Evolutionary conservation across 2,329 filamentous ascomycete species (phyloP).

Genomic region (Stemphylium vesicarium): DNA sequence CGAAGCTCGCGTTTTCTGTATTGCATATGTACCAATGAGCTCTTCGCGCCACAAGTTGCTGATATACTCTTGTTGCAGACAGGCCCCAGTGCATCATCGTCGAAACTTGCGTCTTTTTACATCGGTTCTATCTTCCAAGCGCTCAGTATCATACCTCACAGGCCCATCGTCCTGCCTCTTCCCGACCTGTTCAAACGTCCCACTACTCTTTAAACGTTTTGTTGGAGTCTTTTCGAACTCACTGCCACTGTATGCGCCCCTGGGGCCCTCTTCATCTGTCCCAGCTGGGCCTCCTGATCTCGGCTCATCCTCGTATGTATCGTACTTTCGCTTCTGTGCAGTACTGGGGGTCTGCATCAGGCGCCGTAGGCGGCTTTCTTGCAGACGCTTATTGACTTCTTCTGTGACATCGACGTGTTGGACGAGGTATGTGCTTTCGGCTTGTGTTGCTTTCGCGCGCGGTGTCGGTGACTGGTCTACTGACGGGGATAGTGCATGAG

Average conservation of each 20-base stretch:
- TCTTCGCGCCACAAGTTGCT: background rate
- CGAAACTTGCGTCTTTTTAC: slow-evolving; percentile 28
- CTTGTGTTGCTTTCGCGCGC: slow-evolving; percentile 18
- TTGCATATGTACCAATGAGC: background rate
- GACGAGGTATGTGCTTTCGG: slow-evolving; percentile 27
- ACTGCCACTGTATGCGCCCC: slow-evolving; percentile 12
- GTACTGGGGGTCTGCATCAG: slow-evolving; percentile 43
- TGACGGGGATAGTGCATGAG: slow-evolving; percentile 22
- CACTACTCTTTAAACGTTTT: slow-evolving; percentile 36
- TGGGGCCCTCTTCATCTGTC: slow-evolving; percentile 19
- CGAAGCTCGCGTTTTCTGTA: background rate
- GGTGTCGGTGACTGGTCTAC: slow-evolving; percentile 22
- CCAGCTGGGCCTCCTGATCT: slow-evolving; percentile 25
- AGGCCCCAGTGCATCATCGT: background rate
- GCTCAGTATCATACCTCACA: slow-evolving; percentile 3
- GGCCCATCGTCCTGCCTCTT: slow-evolving; percentile 28
- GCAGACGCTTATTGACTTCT: slow-evolving; percentile 41
- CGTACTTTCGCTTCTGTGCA: slow-evolving; percentile 44
- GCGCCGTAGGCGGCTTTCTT: slow-evolving; percentile 37
- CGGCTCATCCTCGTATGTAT: slow-evolving; percentile 33
- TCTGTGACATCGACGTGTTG: slow-evolving; percentile 42
- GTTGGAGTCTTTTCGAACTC: slow-evolving; percentile 28
- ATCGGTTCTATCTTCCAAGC: slow-evolving; percentile 15
- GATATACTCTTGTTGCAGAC: background rate
- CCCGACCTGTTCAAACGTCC: slow-evolving; percentile 28